Conservation (phyloP, 2,329 filamentous ascomycete genomes). For the Fusarium brevicatenulatum region DNA sequence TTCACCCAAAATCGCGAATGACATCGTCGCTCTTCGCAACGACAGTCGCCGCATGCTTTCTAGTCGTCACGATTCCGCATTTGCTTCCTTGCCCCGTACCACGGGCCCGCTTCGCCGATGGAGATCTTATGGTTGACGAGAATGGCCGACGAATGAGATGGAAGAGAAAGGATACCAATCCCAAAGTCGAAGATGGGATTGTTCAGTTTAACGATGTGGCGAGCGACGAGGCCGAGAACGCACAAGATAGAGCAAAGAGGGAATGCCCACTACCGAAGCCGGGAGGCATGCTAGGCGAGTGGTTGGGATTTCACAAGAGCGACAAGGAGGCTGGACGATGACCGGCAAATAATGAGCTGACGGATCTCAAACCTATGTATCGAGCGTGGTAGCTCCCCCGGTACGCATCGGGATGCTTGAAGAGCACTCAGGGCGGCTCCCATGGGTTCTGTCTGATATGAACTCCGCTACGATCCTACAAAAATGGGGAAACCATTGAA, state of each 20-base stretch:
- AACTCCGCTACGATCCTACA: not conserved
- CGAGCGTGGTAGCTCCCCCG: not conserved
- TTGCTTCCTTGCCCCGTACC: constrained; percentile 90
- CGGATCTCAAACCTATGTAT: not conserved
- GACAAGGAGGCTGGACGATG: constrained; percentile 41
- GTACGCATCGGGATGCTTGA: not conserved
- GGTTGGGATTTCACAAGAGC: constrained; percentile 73
- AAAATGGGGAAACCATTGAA: not conserved
- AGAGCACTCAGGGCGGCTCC: not conserved
- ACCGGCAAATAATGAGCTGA: constrained; percentile 26
- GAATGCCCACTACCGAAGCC: constrained; percentile 96
- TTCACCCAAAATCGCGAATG: constrained; percentile 92
- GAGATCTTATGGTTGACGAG: constrained; percentile 60
- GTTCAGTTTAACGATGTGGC: constrained; percentile 58
- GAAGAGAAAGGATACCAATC: constrained; percentile 50
- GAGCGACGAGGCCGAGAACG: constrained; percentile 49
- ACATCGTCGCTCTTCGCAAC: constrained; percentile 95
- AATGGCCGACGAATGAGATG: constrained; percentile 58
- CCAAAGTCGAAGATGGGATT: constrained; percentile 57
- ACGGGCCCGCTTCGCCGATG: constrained; percentile 78
- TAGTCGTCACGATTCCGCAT: constrained; percentile 92
- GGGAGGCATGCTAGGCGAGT: constrained; percentile 77
- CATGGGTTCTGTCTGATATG: not conserved
- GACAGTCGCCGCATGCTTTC: constrained; percentile 88
- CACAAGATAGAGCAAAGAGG: constrained; percentile 61